Evolutionary conservation across 208 protist species (phyloP).

Genomic region (Leishmania turanica): DNA sequence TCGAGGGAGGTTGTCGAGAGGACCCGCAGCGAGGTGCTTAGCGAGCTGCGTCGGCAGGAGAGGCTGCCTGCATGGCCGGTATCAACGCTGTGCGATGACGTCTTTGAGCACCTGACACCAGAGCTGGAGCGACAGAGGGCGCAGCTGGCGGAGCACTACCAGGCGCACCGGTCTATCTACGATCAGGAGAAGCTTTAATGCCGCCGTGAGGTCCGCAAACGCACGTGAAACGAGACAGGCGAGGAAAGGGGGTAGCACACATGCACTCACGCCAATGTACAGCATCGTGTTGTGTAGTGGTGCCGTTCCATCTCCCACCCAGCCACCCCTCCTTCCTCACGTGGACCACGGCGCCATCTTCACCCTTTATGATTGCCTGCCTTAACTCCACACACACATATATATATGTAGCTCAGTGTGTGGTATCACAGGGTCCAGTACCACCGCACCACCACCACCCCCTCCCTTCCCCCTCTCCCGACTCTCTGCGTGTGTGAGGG

Average conservation of each 20-base stretch:
- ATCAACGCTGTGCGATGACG: constrained; percentile 53
- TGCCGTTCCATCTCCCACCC: background rate
- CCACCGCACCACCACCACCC: too few species aligned
- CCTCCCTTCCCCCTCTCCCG: too few species aligned
- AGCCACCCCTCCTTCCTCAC: background rate
- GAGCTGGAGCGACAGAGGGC: constrained; percentile 49
- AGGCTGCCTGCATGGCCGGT: constrained; percentile 68
- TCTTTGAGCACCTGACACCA: constrained; percentile 59
- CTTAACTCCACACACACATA: background rate
- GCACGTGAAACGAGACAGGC: background rate
- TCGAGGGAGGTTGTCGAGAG: constrained; percentile 39
- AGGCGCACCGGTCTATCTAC: constrained; percentile 51
- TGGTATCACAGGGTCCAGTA: background rate
- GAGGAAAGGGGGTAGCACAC: background rate
- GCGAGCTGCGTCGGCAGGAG: constrained; percentile 72
- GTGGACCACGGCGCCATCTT: background rate
- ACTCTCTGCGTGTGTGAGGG: background rate
- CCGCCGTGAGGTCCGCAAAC: too few species aligned
- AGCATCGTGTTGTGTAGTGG: background rate
- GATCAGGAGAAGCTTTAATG: constrained; percentile 46
- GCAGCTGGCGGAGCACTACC: constrained; percentile 62
- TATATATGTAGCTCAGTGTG: background rate
- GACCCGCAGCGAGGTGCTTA: constrained; percentile 53
- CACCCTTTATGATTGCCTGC: background rate
- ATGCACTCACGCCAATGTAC: background rate